Percentiles rank a stretch among this genome's conserved stretches.
phyloP scores from a whole-genome alignment of 371 early-diverging fungal species.

The Astathelohania contejeani region DNA sequence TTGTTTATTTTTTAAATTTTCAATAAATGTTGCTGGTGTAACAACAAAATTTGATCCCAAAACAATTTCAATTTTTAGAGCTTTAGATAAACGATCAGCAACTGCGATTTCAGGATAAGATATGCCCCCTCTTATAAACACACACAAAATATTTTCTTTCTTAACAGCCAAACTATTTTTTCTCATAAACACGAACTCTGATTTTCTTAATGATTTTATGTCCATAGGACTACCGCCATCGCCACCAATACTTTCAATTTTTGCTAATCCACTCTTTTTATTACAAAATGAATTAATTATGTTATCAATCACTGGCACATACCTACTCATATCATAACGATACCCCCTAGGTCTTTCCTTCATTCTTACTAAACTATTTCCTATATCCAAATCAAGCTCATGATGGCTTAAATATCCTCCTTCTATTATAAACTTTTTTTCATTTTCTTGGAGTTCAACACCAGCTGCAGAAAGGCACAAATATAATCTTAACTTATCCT shows the following conservation, averaged over 20 bases:
- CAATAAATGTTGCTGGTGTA: slow-evolving; percentile 17
- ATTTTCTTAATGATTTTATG: slow-evolving; percentile 15
- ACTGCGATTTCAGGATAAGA: slow-evolving; percentile 39
- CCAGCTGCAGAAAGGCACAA: slow-evolving; percentile 30
- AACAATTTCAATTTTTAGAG: slow-evolving; percentile 32
- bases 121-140: slow-evolving; percentile 27
- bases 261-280: slow-evolving; percentile 23
- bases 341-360: slow-evolving; percentile 1
- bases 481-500: slow-evolving; percentile 44
- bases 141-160: slow-evolving; percentile 13
- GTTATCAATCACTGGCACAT: slow-evolving; percentile 40
- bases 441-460: slow-evolving; percentile 16
- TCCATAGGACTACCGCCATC: neutral
- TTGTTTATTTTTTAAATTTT: slow-evolving; percentile 15
- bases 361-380: slow-evolving; percentile 8
- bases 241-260: slow-evolving; percentile 14
- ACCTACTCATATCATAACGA: slow-evolving; percentile 40
- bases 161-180: neutral
- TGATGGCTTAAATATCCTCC: slow-evolving; percentile 12
- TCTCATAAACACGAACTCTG: slow-evolving; percentile 26
- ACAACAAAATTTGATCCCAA: slow-evolving; percentile 31
- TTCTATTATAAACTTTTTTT: slow-evolving; percentile 19
- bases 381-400: slow-evolving; percentile 27
- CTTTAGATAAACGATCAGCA: slow-evolving; percentile 38
- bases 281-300: slow-evolving; percentile 30